A percentile compares a stretch with the other conserved stretches of the same genome.
phyloP scores from a whole-genome alignment of 177 flowering plant genomes.

The Telopea speciosissima region DNA sequence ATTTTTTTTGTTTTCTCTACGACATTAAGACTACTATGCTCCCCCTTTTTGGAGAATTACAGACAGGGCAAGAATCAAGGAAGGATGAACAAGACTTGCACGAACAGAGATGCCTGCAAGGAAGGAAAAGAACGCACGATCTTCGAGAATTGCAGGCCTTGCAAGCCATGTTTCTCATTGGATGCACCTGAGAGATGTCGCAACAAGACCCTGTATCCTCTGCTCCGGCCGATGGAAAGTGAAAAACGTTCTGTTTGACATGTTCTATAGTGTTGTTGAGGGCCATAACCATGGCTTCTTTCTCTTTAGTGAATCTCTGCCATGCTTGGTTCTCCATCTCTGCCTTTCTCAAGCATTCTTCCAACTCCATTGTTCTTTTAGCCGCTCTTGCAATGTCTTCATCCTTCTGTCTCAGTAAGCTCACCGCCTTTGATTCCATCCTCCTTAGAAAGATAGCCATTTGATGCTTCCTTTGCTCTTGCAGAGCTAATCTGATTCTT shows the following conservation, averaged over 20 bases:
- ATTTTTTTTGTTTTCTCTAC: slow-evolving; percentile 12
- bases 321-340: slow-evolving; percentile 48
- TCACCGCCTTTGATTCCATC: too few relatives aligned
- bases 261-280: slow-evolving; percentile 32
- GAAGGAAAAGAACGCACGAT: slow-evolving; percentile 46
- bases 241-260: slow-evolving; percentile 17
- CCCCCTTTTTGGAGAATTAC: slow-evolving; percentile 38
- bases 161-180: slow-evolving; percentile 12
- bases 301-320: slow-evolving; percentile 41
- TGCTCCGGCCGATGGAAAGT: slow-evolving; percentile 11
- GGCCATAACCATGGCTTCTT: slow-evolving; percentile 34
- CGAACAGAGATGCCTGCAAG: slow-evolving; percentile 63
- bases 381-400: too few relatives aligned
- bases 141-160: slow-evolving; percentile 20
- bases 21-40: slow-evolving; percentile 40
- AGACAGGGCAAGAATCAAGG: slow-evolving; percentile 50
- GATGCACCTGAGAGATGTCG: slow-evolving; percentile 7
- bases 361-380: slow-evolving; percentile 44
- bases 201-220: slow-evolving; percentile 37
- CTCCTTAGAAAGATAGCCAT: too few relatives aligned
- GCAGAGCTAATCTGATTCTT: slow-evolving; percentile 51
- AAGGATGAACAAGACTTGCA: slow-evolving; percentile 50
- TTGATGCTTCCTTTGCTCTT: too few relatives aligned
- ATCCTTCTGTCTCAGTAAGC: too few relatives aligned
- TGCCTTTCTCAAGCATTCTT: slow-evolving; percentile 34